Conservation (phyloP, 2,329 filamentous ascomycete genomes). For the Chalara sp. region DNA sequence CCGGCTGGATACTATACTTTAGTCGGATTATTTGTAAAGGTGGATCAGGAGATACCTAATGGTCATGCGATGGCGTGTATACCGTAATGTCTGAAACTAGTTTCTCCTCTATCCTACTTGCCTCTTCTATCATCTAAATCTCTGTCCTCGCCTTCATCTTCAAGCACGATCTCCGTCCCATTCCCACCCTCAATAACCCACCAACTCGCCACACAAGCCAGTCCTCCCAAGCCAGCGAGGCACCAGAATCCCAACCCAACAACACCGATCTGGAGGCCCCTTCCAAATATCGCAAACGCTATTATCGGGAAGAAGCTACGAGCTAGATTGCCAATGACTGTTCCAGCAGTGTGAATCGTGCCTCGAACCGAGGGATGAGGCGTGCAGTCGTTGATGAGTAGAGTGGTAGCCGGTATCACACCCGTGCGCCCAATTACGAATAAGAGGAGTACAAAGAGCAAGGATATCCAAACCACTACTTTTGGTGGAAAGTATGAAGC, state of each 20-base stretch:
- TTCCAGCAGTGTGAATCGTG: slow-evolving; percentile 52
- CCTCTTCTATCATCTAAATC: no score
- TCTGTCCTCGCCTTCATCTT: no score
- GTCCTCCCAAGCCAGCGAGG: slow-evolving; percentile 20
- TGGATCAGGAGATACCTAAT: no score
- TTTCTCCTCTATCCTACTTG: no score
- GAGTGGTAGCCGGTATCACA: slow-evolving; percentile 49
- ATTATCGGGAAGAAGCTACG: slow-evolving; percentile 49
- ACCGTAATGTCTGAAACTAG: no score
- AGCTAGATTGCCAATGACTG: slow-evolving; percentile 45
- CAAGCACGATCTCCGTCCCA: no score
- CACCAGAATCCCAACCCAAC: slow-evolving; percentile 51
- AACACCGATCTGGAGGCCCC: slow-evolving; percentile 45
- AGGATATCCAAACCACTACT: slow-evolving; percentile 51
- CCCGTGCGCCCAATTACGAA: slow-evolving; percentile 55
- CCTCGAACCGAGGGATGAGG: slow-evolving; percentile 49
- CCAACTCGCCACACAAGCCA: no score
- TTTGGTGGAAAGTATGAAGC: slow-evolving; percentile 28
- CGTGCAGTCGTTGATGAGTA: slow-evolving; percentile 53
- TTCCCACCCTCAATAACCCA: no score
- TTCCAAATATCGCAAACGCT: slow-evolving; percentile 45
- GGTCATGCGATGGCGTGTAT: no score
- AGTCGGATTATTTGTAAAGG: no score
- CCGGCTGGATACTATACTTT: no score
- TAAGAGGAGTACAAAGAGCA: slow-evolving; percentile 44